Evolutionary conservation across 495 filamentous ascomycete genomes (phyloP), one percentile per base, ranked within the genome.

Genomic region (Cryomyces antarcticus): DNA sequence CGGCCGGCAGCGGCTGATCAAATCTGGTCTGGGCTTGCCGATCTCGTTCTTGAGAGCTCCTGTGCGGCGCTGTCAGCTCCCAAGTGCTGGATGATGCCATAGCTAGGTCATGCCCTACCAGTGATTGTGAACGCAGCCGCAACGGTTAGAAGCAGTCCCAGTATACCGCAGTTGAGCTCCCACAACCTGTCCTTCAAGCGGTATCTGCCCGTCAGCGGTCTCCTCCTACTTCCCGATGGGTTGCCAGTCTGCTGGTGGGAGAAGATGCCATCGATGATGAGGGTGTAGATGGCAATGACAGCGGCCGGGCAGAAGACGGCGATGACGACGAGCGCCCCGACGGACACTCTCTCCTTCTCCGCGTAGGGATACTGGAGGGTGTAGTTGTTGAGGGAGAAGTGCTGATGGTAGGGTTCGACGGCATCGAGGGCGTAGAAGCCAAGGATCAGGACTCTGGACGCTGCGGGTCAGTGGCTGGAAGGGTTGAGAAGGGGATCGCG

Each of bases 21-120:
- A 57, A 64, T 93, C 84, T 0, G 84, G 84, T 46, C 84, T 62
- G 7, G 84, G 84, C 55, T 89, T 92, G 33, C 84, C 84, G 48
- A 80, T 83, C 2, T 82, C 67, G 59, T 84, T 89, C 65, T 93
- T 93, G 60, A 93, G 70, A 9, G 72, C 78, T 37, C 80, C 52
- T 54, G 33, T 5, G 11, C 7, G 17, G 17, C 17, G n/a, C 9
- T 5, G 30, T 52, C 33, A 35, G 33, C 33, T 9, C 33, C 17
- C 17, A 24, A 1, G 17, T 24, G 17, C 17, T 24, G 17, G 17
- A 24, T 24, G 17, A 24, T 24, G 17, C 17, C 17, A 2, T 35
- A 9, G 33, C 33, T 9, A 12, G 33, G 3, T 39, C 9, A 10
- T 10, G 11, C 7, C 46, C 31, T 53, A 49, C 52, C 78, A 3